Evolutionary conservation across 164 flowering plant species (phyloP), one percentile per base, ranked within the genome.

Genomic region (Vitis labrusca): DNA sequence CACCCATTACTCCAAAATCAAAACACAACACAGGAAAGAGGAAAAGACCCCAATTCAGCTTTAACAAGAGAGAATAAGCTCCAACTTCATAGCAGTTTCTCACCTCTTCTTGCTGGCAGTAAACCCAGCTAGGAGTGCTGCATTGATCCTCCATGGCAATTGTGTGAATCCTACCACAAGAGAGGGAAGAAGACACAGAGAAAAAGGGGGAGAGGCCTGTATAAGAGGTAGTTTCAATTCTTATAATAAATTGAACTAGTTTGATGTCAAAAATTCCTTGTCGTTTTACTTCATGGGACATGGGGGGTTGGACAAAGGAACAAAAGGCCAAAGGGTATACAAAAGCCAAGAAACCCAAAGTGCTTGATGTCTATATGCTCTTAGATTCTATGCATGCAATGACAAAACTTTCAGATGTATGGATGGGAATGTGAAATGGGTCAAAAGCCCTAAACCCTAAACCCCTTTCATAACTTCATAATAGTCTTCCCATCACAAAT

Each of bases 121-220:
- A 44, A 47, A 63, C 66, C 75, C 72, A 68, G 61, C 51, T 47
- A 27, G 71, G 61, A 63, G 75, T 57, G 30, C 58, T 52, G 59
- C 79, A 71, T 52, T 71, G 69, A 8, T 58, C 72, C 23, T 76
- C 79, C 79, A 76, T 76, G 49, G 63, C 37, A 13, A 8, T 30
- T 23, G 27, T 23, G 27, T 23, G 27, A 23, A 23, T 23, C 27
- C 27, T 23, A 23, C 27, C 27, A 23, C 27, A 23, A 23, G 59
- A 0, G 0, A 8, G 9, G 12, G 23, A 8, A 51, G 6, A 15
- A 50, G 30, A 8, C 1, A 53, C 15, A 50, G 16, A 48, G 11
- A 50, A 9, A 44, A 23, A 27, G 48, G 14, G 15, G 12, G 23
- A 15, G 17, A 7, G 27, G 51, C 23, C 32, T 68, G 50, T 37